A percentile compares a stretch with the other conserved stretches of the same genome.
Conservation (phyloP, 83 land plant species). For the Picea abies region DNA sequence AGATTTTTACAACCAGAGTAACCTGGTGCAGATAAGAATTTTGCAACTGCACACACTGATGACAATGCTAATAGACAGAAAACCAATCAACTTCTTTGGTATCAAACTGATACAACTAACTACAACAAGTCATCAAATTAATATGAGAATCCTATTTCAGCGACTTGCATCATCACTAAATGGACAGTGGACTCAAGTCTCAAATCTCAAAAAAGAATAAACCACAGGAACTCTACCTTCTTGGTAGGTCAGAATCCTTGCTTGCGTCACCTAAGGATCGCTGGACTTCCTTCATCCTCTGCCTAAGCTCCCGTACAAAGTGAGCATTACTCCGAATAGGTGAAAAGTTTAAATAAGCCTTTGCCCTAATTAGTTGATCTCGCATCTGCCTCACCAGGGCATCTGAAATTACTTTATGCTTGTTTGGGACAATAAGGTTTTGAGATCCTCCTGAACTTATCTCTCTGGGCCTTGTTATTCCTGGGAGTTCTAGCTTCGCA, state of each 20-base stretch:
- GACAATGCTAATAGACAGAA: too few relatives aligned
- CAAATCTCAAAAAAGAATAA: too few relatives aligned
- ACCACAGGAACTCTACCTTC: constrained; percentile 34
- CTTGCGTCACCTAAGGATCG: constrained; percentile 75
- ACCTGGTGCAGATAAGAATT: too few relatives aligned
- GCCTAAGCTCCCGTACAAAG: constrained; percentile 69
- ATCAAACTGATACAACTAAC: too few relatives aligned
- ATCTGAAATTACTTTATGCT: constrained; percentile 35
- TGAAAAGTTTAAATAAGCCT: constrained; percentile 64
- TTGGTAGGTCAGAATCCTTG: constrained; percentile 75
- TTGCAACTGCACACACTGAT: too few relatives aligned
- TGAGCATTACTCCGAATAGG: constrained; percentile 61
- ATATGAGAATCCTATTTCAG: too few relatives aligned
- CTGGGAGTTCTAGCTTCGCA: not conserved
- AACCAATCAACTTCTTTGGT: too few relatives aligned
- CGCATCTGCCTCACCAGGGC: constrained; percentile 72
- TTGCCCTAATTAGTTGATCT: constrained; percentile 90
- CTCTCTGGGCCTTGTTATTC: not conserved
- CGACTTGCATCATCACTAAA: too few relatives aligned
- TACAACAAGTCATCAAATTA: too few relatives aligned
- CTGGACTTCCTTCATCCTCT: constrained; percentile 68
- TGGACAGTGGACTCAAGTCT: too few relatives aligned
- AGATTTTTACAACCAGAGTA: too few relatives aligned
- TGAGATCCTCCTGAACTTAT: not conserved
- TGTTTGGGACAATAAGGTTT: not conserved